phyloP scores from a whole-genome alignment of 345 rosid genomes.

The Brassica incana region DNA sequence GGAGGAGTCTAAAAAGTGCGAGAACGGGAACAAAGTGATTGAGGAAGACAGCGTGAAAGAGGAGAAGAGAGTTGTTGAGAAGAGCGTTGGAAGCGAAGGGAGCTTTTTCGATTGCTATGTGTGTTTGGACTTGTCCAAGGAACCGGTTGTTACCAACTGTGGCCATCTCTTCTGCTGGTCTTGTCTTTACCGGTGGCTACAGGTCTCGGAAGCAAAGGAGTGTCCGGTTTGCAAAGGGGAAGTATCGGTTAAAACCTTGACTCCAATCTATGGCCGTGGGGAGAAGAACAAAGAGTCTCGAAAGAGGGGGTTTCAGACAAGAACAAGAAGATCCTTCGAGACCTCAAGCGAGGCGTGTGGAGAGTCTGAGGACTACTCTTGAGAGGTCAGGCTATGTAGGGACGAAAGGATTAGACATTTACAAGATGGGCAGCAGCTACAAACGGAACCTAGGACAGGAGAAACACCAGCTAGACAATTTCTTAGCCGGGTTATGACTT shows the following conservation, averaged over 20 bases:
- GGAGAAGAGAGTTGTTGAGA: conserved; percentile 54
- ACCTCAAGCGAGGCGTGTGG: conserved; percentile 71
- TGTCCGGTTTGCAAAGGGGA: conserved; percentile 96
- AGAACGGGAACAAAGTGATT: conserved; percentile 56
- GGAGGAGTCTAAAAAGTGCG: conserved; percentile 56
- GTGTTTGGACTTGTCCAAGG: conserved; percentile 73
- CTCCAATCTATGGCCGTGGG: conserved; percentile 88
- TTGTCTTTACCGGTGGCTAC: conserved; percentile 78
- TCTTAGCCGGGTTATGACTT: conserved; percentile 49
- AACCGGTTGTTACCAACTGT: conserved; percentile 86
- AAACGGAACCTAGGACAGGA: conserved; percentile 51
- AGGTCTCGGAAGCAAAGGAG: conserved; percentile 76
- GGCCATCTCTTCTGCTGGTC: conserved; percentile 97
- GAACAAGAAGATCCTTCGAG: conserved; percentile 57
- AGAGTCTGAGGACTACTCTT: conserved; percentile 77
- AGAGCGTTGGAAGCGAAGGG: conserved; percentile 56
- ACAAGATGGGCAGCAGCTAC: conserved; percentile 49
- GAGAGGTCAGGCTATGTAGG: conserved; percentile 52
- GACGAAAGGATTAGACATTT: conserved; percentile 63
- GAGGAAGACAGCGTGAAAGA: conserved; percentile 49
- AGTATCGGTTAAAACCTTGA: conserved; percentile 62
- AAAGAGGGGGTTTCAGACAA: conserved; percentile 44
- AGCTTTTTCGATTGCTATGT: conserved; percentile 77
- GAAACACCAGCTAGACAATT: conserved; percentile 24
- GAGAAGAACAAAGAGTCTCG: conserved; percentile 41